Percentiles rank a stretch among this genome's conserved stretches.
These are phyloP conservation scores for Aspergillus homomorphus DNA, from an alignment of 495 filamentous ascomycete genomes.

Conservation along the genomic window DNA sequence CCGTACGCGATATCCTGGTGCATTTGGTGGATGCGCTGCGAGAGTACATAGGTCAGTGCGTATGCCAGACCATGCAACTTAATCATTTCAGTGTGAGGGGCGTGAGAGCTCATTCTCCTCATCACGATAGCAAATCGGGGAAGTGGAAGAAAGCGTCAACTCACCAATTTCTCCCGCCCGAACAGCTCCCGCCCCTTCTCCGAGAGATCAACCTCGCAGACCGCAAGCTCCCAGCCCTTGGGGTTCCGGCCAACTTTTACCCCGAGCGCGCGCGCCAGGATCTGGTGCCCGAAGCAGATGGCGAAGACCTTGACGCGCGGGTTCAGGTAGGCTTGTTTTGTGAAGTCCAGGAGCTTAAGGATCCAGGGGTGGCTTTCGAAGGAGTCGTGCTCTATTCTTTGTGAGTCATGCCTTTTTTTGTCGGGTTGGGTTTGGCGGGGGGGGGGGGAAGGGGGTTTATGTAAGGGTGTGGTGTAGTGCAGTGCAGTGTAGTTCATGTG, in stretches of 20 bases:
- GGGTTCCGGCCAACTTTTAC: constrained; percentile 62
- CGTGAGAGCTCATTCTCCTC: no score
- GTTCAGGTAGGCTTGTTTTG: constrained; percentile 54
- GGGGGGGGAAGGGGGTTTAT: not conserved
- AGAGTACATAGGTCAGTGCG: not conserved
- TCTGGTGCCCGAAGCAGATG: constrained; percentile 91
- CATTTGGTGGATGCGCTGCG: constrained; percentile 82
- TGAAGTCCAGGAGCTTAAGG: constrained; percentile 67
- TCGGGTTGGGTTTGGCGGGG: no score
- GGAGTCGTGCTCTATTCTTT: constrained; percentile 49
- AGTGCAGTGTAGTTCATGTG: no score
- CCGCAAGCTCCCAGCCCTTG: constrained; percentile 78
- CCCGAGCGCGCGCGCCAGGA: constrained; percentile 74
- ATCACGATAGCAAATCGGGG: not conserved
- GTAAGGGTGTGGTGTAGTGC: not conserved
- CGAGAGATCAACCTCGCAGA: constrained; percentile 67
- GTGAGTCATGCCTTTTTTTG: no score
- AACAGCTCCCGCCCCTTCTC: constrained; percentile 71
- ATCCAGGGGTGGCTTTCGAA: constrained; percentile 78
- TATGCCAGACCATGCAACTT: no score
- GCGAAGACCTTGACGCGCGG: constrained; percentile 66
- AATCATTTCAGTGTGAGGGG: no score
- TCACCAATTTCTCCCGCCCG: constrained; percentile 62
- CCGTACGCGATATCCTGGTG: constrained; percentile 75
- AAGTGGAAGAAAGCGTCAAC: constrained; percentile 20